Evolutionary conservation across 768 basidiomycete species (phyloP).

Genomic region (Xanthoconium purpureum): DNA sequence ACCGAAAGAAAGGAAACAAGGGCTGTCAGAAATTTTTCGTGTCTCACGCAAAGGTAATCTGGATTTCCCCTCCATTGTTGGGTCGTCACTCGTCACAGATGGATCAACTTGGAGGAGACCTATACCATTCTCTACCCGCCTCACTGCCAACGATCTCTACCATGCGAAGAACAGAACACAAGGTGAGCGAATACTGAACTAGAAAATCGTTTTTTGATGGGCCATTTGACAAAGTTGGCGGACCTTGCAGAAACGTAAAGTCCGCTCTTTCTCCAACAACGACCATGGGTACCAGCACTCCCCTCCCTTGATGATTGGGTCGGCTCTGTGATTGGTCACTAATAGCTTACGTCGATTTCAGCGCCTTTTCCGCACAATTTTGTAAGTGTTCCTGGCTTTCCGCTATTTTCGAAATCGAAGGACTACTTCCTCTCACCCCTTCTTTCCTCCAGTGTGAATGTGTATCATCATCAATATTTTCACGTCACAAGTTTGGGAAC

Average conservation of each 20-base stretch:
- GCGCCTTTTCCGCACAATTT: not conserved
- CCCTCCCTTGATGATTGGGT: too few relatives aligned
- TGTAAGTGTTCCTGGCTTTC: not conserved
- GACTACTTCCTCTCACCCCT: not conserved
- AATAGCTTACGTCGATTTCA: not conserved
- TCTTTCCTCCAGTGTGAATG: not conserved
- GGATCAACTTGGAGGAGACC: too few relatives aligned
- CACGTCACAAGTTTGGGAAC: not conserved
- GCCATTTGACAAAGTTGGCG: too few relatives aligned
- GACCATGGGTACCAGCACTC: too few relatives aligned
- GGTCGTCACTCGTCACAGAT: not conserved
- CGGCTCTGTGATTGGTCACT: too few relatives aligned
- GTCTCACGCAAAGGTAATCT: constrained; percentile 1
- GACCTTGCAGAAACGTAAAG: too few relatives aligned
- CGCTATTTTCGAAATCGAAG: not conserved
- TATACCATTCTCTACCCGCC: too few relatives aligned
- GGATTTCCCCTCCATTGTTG: not conserved
- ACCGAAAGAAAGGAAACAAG: not conserved
- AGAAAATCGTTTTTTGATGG: too few relatives aligned
- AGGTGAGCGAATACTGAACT: not conserved
- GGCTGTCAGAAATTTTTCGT: not conserved
- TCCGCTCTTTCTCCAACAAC: too few relatives aligned
- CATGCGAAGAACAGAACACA: not conserved
- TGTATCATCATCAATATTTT: not conserved
- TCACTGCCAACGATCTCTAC: too few relatives aligned